Conservation (phyloP, 768 basidiomycete species). For the Phlebiopsis flavidoalba region DNA sequence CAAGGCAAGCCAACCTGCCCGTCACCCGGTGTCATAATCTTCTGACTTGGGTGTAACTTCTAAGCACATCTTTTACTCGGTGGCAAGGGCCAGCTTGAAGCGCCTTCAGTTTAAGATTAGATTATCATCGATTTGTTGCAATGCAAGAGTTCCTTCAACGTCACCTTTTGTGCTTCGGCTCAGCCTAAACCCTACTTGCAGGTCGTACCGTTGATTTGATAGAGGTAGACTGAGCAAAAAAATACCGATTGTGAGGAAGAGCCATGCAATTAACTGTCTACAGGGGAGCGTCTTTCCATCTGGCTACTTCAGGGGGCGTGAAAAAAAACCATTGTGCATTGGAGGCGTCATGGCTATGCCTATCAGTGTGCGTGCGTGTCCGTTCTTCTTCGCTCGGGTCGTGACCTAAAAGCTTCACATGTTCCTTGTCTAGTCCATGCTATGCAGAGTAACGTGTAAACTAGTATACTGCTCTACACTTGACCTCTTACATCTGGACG, state of each 20-base stretch:
- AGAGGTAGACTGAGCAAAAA: too few relatives aligned
- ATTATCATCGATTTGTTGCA: constrained; percentile 76
- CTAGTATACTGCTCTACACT: background rate
- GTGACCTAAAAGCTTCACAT: background rate
- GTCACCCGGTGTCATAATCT: background rate
- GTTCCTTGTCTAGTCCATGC: constrained; percentile 23
- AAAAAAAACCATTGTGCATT: too few relatives aligned
- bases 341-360: constrained; percentile 32
- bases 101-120: constrained; percentile 72
- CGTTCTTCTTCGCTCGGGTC: background rate
- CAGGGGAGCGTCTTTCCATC: too few relatives aligned
- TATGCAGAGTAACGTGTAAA: constrained; percentile 25
- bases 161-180: constrained; percentile 7
- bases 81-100: constrained; percentile 58
- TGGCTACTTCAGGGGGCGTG: too few relatives aligned
- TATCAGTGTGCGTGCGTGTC: constrained; percentile 25
- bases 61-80: constrained; percentile 64
- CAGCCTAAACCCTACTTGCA: too few relatives aligned
- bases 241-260: too few relatives aligned
- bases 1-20: constrained; percentile 29
- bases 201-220: too few relatives aligned
- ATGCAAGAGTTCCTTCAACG: constrained; percentile 39
- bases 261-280: too few relatives aligned
- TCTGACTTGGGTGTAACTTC: background rate
- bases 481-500: too few relatives aligned